These are phyloP conservation scores for Suillus variegatus DNA, from an alignment of 768 basidiomycete species.

Conservation along the genomic window DNA sequence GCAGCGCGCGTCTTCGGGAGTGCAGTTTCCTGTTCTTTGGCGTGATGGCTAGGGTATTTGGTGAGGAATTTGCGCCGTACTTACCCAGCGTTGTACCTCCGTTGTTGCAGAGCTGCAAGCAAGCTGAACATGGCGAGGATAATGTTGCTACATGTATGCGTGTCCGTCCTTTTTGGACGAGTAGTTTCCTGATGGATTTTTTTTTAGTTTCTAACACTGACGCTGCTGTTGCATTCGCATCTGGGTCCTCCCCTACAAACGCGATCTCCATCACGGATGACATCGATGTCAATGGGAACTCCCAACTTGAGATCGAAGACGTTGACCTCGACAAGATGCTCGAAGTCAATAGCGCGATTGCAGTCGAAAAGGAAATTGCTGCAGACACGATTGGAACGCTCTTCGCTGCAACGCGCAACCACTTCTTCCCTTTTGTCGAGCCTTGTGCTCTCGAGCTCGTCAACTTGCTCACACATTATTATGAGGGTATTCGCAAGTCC, in stretches of 20 bases:
- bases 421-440: conserved; percentile 94
- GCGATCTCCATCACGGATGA: conserved; percentile 66
- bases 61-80: conserved; percentile 89
- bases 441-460: conserved; percentile 77
- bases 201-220: conserved; percentile 50
- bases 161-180: conserved; percentile 3
- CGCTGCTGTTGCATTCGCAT: conserved; percentile 62
- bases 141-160: conserved; percentile 43
- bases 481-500: conserved; percentile 96
- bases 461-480: conserved; percentile 83
- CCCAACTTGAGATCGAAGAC: conserved; percentile 71
- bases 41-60: conserved; percentile 97
- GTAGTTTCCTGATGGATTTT: conserved; percentile 9
- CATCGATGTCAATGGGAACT: conserved; percentile 52
- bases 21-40: conserved; percentile 99
- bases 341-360: conserved; percentile 93
- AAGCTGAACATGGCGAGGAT: conserved; percentile 77
- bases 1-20: conserved; percentile 85
- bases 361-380: conserved; percentile 99
- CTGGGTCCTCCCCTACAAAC: conserved; percentile 71
- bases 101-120: conserved; percentile 79
- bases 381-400: conserved; percentile 93
- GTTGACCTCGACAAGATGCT: conserved; percentile 84
- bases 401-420: conserved; percentile 75
- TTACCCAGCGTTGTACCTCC: conserved; percentile 85